Evolutionary conservation across 179 eudicot genomes (phyloP), one percentile per base, ranked within the genome.

Genomic region (Heliamphora pulchella): DNA sequence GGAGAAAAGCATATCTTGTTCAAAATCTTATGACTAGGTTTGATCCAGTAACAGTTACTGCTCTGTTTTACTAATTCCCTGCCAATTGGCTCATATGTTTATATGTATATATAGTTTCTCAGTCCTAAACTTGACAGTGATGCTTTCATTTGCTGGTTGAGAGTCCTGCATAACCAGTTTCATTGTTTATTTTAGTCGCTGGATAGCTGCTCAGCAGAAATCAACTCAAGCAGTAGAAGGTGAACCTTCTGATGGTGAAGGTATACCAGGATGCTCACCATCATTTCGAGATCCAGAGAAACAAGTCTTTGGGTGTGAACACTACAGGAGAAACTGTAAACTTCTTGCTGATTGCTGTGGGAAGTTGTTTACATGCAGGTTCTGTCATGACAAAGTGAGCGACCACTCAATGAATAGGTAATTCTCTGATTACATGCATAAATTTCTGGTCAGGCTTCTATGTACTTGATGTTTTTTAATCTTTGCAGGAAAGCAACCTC

Each of bases 351-450:
- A 94, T 81, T 93, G 94, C 81, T 94, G 96, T 84, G 92, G 91
- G 66, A 92, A 90, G 84, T 82, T 93, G 79, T 90, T 90, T 78
- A 54, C 97, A 61, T 94, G 98, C 83, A 85, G 97, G 83, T 94
- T 94, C 84, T 94, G 98, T 80, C 98, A 94, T 83, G 98, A 94
- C 84, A 92, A 93, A 86, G 97, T 94, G 82, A 94, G 98, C 79
- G 98, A 94, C 86, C 98, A 94, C 84, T 89, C 97, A 4, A 94
- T 94, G 97, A 97, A 94, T 69, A 91, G 98, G 98, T 94, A 54
- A 70, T 53, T 79, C 62, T 39, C 43, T 43, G 31, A 1, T 76
- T 10, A 8, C 62, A 39, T 58, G 31, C 58, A 59, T 79, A 43
- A 57, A n/a, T n/a, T 48, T 79, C 46, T 73, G 18, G 11, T 50